A percentile compares a stretch with the other conserved stretches of the same genome.
These are phyloP conservation scores for Limtongia smithiae DNA, from an alignment of 805 yeast genomes.

Conservation along the genomic window DNA sequence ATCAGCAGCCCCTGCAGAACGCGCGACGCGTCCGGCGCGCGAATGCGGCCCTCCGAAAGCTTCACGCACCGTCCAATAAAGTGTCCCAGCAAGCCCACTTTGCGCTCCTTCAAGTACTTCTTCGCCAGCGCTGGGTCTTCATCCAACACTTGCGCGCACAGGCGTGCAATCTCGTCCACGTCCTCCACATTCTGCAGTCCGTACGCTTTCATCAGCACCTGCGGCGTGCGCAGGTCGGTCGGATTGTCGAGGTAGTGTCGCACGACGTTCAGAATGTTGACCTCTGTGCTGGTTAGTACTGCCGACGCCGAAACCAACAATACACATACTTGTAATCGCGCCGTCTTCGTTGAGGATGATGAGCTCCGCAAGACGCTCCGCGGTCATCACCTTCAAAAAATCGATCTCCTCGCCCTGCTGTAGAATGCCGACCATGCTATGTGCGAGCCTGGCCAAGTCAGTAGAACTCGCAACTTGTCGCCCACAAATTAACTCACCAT, in stretches of 20 bases:
- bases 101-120: slow-evolving; percentile 56
- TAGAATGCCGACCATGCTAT: slow-evolving; percentile 71
- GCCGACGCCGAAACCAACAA: too few species aligned
- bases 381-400: slow-evolving; percentile 36
- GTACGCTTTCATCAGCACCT: slow-evolving; percentile 50
- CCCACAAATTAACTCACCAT: slow-evolving; percentile 38
- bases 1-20: slow-evolving; percentile 33
- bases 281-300: too few species aligned
- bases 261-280: slow-evolving; percentile 56
- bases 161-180: slow-evolving; percentile 40
- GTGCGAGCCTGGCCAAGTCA: slow-evolving; percentile 79
- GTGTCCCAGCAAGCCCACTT: slow-evolving; percentile 62
- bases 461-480: too few species aligned
- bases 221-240: slow-evolving; percentile 36
- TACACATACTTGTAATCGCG: slow-evolving; percentile 58
- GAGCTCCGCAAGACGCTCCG: slow-evolving; percentile 51
- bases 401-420: slow-evolving; percentile 44
- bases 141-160: slow-evolving; percentile 47
- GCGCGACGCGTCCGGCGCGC: slow-evolving; percentile 30
- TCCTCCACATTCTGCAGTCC: slow-evolving; percentile 38
- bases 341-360: slow-evolving; percentile 47
- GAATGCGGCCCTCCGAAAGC: slow-evolving; percentile 60
- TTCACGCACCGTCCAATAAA: slow-evolving; percentile 85
- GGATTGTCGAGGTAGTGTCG: slow-evolving; percentile 42
- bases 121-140: slow-evolving; percentile 53